A percentile compares a stretch with the other conserved stretches of the same genome.
These are phyloP conservation scores for Glomus cerebriforme DNA, from an alignment of 192 early-diverging fungal species.

Conservation along the genomic window DNA sequence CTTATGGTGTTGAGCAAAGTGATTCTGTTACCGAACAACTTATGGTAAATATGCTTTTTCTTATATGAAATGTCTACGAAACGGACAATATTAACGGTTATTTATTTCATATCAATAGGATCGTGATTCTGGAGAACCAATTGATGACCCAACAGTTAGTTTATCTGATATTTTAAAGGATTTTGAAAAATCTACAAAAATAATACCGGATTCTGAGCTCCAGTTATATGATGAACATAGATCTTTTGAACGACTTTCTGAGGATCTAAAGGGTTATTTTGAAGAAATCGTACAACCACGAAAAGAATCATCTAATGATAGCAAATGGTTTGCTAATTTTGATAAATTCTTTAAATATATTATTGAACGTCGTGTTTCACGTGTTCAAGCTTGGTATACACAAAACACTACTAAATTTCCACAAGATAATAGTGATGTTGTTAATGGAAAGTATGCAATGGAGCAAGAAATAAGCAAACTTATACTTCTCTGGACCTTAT, in stretches of 20 bases:
- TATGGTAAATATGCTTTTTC: not conserved
- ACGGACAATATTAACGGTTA: not conserved
- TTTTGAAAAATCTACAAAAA: too few relatives aligned
- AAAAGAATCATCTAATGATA: not conserved
- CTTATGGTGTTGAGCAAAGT: slow-evolving; percentile 16
- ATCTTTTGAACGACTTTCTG: slow-evolving; percentile 8
- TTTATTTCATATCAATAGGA: not conserved
- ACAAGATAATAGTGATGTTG: slow-evolving; percentile 23
- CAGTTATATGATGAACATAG: not conserved
- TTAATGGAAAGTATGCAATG: not conserved
- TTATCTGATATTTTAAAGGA: not conserved
- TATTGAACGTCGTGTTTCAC: slow-evolving; percentile 7
- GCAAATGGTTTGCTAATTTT: slow-evolving; percentile 3
- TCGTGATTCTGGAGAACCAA: slow-evolving; percentile 11
- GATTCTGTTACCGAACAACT: not conserved
- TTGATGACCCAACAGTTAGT: not conserved
- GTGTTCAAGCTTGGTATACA: slow-evolving; percentile 27
- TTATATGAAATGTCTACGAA: not conserved
- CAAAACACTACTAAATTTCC: slow-evolving; percentile 12
- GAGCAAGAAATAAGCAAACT: slow-evolving; percentile 20
- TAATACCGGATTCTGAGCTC: slow-evolving; percentile 3
- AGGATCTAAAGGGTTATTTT: not conserved
- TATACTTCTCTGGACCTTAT: slow-evolving; percentile 7
- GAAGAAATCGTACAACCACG: slow-evolving; percentile 18
- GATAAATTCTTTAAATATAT: slow-evolving; percentile 26